These are phyloP conservation scores for Tetrahymena malaccensis DNA, from an alignment of 73 alveolate species.

Conservation along the genomic window DNA sequence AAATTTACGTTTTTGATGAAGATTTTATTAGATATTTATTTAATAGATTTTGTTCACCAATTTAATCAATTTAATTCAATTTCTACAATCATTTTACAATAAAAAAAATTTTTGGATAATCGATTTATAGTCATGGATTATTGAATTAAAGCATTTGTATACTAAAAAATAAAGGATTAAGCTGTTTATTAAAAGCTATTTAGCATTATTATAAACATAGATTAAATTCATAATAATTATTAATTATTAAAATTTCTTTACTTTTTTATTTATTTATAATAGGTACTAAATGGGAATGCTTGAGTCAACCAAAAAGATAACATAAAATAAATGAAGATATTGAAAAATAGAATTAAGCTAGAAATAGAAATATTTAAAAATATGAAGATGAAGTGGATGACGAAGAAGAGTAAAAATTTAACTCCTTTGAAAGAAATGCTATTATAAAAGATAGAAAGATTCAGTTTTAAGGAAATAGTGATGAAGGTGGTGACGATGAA, in stretches of 20 bases:
- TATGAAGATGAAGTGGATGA: background rate
- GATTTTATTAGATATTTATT: background rate
- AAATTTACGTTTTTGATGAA: background rate
- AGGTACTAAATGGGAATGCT: background rate
- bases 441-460: background rate
- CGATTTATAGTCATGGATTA: too few relatives aligned
- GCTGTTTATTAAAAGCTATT: too few relatives aligned
- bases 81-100: background rate
- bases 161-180: too few relatives aligned
- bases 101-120: too few relatives aligned
- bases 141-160: too few relatives aligned
- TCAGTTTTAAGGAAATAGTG: background rate
- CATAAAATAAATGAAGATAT: background rate
- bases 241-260: too few relatives aligned
- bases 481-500: background rate
- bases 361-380: background rate
- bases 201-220: too few relatives aligned
- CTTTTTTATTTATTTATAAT: too few relatives aligned
- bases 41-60: too few relatives aligned
- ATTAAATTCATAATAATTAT: too few relatives aligned
- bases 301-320: background rate
- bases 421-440: background rate
- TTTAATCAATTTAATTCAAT: too few relatives aligned
- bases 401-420: background rate
- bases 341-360: background rate